These are phyloP conservation scores for Papiliotrema laurentii DNA, from an alignment of 1,284 basidiomycete species.

Conservation along the genomic window DNA sequence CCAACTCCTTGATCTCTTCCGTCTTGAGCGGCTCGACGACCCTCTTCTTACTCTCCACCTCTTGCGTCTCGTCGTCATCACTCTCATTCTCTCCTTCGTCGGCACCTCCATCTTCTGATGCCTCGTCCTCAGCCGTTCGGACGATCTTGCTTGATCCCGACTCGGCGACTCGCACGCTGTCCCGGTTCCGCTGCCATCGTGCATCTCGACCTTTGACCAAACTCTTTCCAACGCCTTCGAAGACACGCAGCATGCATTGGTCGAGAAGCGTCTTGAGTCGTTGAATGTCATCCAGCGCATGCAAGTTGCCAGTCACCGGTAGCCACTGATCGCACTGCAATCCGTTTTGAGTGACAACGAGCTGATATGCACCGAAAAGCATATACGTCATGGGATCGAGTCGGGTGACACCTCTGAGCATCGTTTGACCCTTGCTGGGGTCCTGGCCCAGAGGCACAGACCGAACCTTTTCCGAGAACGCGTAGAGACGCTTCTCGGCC, in stretches of 20 bases:
- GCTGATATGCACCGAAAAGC: constrained; percentile 82
- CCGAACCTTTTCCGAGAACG: constrained; percentile 79
- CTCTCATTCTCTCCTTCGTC: constrained; percentile 11
- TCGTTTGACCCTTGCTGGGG: constrained; percentile 32
- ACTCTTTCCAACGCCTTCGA: constrained; percentile 68
- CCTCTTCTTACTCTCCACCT: constrained; percentile 50
- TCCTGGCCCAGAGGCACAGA: constrained; percentile 52
- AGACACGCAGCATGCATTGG: constrained; percentile 81
- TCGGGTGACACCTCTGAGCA: constrained; percentile 72
- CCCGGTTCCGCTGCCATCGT: not conserved
- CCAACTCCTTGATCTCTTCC: constrained; percentile 68
- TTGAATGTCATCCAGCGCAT: constrained; percentile 76
- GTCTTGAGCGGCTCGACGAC: constrained; percentile 52
- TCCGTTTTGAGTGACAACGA: constrained; percentile 63
- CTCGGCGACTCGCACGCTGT: constrained; percentile 1
- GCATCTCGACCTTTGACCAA: constrained; percentile 17
- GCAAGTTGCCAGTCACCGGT: constrained; percentile 71
- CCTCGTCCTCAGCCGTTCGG: not conserved
- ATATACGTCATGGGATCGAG: constrained; percentile 88
- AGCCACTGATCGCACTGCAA: constrained; percentile 89
- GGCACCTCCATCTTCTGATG: constrained; percentile 6
- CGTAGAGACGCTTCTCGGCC: constrained; percentile 73
- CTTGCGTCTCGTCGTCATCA: constrained; percentile 32
- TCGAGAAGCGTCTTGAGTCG: constrained; percentile 80
- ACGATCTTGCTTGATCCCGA: not conserved